phyloP scores from a whole-genome alignment of 345 rosid species.

The Eucalyptus lansdowneana region DNA sequence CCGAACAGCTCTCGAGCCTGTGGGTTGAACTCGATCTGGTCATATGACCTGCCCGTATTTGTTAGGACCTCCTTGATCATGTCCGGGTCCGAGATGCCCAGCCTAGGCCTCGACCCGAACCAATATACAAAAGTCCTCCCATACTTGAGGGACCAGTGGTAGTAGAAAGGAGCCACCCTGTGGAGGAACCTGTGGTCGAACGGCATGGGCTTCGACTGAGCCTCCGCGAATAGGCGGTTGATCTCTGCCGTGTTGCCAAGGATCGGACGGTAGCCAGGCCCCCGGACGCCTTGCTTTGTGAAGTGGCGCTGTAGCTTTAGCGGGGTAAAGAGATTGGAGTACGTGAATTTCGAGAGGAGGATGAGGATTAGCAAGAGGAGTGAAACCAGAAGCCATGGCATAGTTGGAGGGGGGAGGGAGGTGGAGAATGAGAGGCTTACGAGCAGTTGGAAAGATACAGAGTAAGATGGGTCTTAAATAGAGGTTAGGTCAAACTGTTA shows the following conservation, averaged over 20 bases:
- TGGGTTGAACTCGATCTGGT: constrained; percentile 27
- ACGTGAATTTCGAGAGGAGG: constrained; percentile 13
- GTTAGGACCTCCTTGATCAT: constrained; percentile 46
- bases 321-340: constrained; percentile 39
- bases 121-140: constrained; percentile 62
- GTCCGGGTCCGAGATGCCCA: constrained; percentile 46
- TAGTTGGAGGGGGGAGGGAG: neutral
- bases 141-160: constrained; percentile 36
- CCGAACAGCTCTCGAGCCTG: constrained; percentile 44
- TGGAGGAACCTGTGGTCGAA: constrained; percentile 24
- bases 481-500: neutral
- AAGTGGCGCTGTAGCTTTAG: constrained; percentile 49
- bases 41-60: constrained; percentile 24
- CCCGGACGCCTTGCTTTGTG: constrained; percentile 24
- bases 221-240: constrained; percentile 15
- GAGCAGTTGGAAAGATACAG: neutral
- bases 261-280: constrained; percentile 48
- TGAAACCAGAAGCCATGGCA: constrained; percentile 1
- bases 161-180: constrained; percentile 42
- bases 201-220: constrained; percentile 25
- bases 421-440: neutral
- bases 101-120: constrained; percentile 61
- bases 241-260: constrained; percentile 53
- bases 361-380: constrained; percentile 1
- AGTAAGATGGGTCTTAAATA: neutral